These are phyloP conservation scores for Fusarium udum DNA, from an alignment of 2,329 filamentous ascomycete genomes.

Conservation along the genomic window DNA sequence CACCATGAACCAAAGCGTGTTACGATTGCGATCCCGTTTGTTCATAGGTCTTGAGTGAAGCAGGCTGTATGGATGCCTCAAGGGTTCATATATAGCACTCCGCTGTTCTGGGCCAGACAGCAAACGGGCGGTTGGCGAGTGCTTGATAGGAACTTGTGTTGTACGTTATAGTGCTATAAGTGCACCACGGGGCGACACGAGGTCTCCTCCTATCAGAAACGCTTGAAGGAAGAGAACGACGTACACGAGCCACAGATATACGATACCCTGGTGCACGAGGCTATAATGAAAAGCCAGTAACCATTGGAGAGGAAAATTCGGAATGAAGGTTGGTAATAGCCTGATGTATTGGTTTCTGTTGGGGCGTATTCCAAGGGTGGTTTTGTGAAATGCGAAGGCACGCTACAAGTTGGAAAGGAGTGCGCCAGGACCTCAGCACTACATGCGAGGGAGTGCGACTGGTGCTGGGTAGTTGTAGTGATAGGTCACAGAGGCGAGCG, in stretches of 20 bases:
- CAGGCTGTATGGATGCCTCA: constrained; percentile 29
- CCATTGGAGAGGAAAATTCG: constrained; percentile 4
- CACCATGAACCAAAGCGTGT: constrained; percentile 31
- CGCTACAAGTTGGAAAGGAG: constrained; percentile 35
- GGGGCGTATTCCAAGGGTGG: constrained; percentile 20
- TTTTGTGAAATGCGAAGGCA: constrained; percentile 19
- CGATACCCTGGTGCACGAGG: constrained; percentile 23
- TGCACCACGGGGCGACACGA: constrained; percentile 1
- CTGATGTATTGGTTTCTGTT: constrained; percentile 33
- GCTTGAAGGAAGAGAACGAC: background rate
- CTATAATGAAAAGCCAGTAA: constrained; percentile 13
- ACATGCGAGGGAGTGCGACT: background rate
- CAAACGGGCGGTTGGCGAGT: background rate
- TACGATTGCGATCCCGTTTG: constrained; percentile 27
- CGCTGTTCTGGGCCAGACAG: constrained; percentile 17
- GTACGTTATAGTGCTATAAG: constrained; percentile 6
- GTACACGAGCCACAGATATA: constrained; percentile 24
- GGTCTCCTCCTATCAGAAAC: background rate
- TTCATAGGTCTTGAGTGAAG: constrained; percentile 17
- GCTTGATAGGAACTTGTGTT: constrained; percentile 13
- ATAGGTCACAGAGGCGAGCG: background rate
- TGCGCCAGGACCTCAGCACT: constrained; percentile 12
- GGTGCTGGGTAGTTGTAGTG: background rate
- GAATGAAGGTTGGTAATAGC: constrained; percentile 12
- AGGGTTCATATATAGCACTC: constrained; percentile 14